Percentiles rank a stretch among this genome's conserved stretches.
These are phyloP conservation scores for Amphichorda felina DNA, from an alignment of 2,329 filamentous ascomycete species.

Conservation along the genomic window DNA sequence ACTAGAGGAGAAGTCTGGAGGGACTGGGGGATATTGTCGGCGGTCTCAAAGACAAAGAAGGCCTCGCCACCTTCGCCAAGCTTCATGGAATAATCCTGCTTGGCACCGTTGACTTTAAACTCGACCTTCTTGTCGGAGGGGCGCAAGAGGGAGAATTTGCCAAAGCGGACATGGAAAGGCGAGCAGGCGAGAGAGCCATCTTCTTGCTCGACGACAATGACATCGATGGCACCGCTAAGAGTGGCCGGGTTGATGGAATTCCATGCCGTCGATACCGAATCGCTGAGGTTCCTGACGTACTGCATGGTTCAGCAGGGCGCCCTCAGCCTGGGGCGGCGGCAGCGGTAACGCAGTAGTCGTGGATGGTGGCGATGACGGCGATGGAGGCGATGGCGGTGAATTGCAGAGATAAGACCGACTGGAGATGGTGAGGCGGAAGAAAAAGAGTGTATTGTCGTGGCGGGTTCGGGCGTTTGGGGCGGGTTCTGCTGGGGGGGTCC, in stretches of 20 bases:
- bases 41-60: slow-evolving; percentile 97
- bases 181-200: slow-evolving; percentile 86
- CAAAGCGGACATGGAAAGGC: slow-evolving; percentile 96
- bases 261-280: slow-evolving; percentile 96
- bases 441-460: no score
- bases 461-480: no score
- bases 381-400: no score
- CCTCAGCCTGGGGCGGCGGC: no score
- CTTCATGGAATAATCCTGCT: slow-evolving; percentile 96
- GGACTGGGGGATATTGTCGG: slow-evolving; percentile 79
- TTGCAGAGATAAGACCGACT: no score
- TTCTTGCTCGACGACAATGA: slow-evolving; percentile 93
- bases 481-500: no score
- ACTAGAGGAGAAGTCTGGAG: slow-evolving; percentile 91
- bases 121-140: slow-evolving; percentile 99
- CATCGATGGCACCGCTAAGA: slow-evolving; percentile 94
- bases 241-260: slow-evolving; percentile 99
- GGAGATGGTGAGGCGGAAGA: no score
- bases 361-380: neutral
- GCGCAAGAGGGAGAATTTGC: slow-evolving; percentile 91
- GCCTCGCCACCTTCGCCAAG: slow-evolving; percentile 94
- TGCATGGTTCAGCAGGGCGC: slow-evolving; percentile 51
- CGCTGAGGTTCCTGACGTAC: slow-evolving; percentile 92
- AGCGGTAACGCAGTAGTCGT: neutral
- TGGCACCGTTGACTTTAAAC: slow-evolving; percentile 85